phyloP scores from a whole-genome alignment of 2,329 filamentous ascomycete species.

The Penicillium sp. region DNA sequence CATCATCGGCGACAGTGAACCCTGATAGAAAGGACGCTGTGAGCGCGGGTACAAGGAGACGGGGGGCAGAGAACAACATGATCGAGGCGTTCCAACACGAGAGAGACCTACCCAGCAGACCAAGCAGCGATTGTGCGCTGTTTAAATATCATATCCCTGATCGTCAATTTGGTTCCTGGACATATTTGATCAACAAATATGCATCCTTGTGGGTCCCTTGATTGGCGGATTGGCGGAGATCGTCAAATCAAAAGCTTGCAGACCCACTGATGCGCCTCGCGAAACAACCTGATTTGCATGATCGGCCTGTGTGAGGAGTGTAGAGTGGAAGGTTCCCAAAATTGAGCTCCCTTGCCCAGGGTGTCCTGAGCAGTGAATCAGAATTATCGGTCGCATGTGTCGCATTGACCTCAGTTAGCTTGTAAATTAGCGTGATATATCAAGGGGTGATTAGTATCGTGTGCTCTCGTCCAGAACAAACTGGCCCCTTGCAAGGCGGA shows the following conservation, averaged over 20 bases:
- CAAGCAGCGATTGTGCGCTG: background rate
- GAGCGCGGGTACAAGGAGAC: conserved; percentile 8
- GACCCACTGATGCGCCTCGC: conserved; percentile 12
- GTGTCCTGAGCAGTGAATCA: background rate
- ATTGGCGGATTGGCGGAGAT: conserved; percentile 23
- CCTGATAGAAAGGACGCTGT: conserved; percentile 8
- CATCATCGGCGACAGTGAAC: conserved; percentile 12
- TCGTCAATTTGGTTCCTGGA: conserved; percentile 4
- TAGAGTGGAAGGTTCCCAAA: background rate
- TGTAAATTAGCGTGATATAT: conserved; percentile 8
- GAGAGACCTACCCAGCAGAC: background rate
- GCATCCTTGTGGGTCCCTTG: conserved; percentile 18
- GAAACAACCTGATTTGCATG: conserved; percentile 20
- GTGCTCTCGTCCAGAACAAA: background rate
- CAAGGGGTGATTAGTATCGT: conserved; percentile 9
- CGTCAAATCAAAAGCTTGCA: background rate
- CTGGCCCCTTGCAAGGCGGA: conserved; percentile 10
- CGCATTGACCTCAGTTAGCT: conserved; percentile 6
- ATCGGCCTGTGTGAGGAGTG: conserved; percentile 6
- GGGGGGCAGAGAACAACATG: conserved; percentile 15
- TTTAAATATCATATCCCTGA: conserved; percentile 16
- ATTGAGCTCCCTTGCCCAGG: background rate
- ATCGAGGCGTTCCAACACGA: background rate
- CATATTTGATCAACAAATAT: conserved; percentile 12
- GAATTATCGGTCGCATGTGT: background rate